These are phyloP conservation scores for Primulina eburnea DNA, from an alignment of 257 asterid species.

Conservation along the genomic window DNA sequence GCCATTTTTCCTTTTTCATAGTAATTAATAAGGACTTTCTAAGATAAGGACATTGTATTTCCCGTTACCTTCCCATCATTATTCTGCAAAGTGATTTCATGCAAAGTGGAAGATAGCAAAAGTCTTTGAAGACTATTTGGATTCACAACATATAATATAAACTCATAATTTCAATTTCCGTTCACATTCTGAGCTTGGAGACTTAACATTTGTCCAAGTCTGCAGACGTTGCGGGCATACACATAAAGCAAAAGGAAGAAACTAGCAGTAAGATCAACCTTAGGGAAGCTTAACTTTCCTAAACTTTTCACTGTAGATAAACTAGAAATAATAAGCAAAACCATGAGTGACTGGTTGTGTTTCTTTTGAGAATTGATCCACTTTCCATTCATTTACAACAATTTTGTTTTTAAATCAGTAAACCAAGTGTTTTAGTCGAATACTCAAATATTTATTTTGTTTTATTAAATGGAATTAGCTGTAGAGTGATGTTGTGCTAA, in stretches of 20 bases:
- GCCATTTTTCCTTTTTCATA: no score
- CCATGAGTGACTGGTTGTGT: background rate
- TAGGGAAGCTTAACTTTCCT: background rate
- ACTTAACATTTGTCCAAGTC: background rate
- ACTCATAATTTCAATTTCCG: background rate
- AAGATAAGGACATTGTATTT: no score
- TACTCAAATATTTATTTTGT: background rate
- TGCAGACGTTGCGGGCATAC: background rate
- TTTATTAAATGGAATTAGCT: constrained; percentile 9
- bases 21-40: no score
- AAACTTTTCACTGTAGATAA: no score
- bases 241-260: background rate
- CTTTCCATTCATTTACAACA: background rate
- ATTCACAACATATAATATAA: background rate
- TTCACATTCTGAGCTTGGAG: background rate
- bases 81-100: no score
- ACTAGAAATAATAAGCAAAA: background rate
- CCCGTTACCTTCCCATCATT: no score
- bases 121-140: background rate
- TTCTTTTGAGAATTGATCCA: background rate
- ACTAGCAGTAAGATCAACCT: background rate
- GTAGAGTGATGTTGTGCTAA: constrained; percentile 2
- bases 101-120: background rate
- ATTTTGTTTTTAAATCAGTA: background rate
- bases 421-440: background rate